These are phyloP conservation scores for Metschnikowia shivogae DNA, from an alignment of 805 yeast species.

Conservation along the genomic window DNA sequence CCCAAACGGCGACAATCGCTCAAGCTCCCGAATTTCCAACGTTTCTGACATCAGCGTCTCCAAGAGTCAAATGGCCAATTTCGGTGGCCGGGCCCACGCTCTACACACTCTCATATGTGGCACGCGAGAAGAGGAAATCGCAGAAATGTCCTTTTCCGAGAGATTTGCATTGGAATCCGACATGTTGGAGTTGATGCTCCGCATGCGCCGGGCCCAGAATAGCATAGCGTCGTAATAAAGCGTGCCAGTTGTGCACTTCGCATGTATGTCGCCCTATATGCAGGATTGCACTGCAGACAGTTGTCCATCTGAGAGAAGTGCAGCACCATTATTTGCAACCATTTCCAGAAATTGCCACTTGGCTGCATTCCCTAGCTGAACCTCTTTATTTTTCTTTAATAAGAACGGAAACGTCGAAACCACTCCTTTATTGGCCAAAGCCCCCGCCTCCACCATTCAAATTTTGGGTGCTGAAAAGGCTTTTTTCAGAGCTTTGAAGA, in stretches of 20 bases:
- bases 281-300: too few species aligned
- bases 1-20: too few species aligned
- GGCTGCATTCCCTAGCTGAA: too few species aligned
- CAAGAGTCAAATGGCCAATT: too few species aligned
- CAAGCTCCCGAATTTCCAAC: too few species aligned
- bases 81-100: not conserved
- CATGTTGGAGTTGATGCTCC: constrained; percentile 31
- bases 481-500: constrained; percentile 90
- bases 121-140: constrained; percentile 14
- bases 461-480: constrained; percentile 98
- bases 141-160: constrained; percentile 15
- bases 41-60: too few species aligned
- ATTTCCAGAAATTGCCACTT: too few species aligned
- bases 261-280: too few species aligned
- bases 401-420: too few species aligned
- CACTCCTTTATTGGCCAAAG: constrained; percentile 61
- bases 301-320: too few species aligned
- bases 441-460: constrained; percentile 99
- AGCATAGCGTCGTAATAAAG: not conserved
- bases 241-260: not conserved
- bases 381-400: too few species aligned
- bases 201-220: constrained; percentile 21
- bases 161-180: constrained; percentile 29
- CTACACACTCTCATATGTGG: constrained; percentile 1
- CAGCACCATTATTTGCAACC: too few species aligned